Percentiles rank a stretch among this genome's conserved stretches.
phyloP scores from a whole-genome alignment of 768 basidiomycete species.

The Lentinula detonsa region DNA sequence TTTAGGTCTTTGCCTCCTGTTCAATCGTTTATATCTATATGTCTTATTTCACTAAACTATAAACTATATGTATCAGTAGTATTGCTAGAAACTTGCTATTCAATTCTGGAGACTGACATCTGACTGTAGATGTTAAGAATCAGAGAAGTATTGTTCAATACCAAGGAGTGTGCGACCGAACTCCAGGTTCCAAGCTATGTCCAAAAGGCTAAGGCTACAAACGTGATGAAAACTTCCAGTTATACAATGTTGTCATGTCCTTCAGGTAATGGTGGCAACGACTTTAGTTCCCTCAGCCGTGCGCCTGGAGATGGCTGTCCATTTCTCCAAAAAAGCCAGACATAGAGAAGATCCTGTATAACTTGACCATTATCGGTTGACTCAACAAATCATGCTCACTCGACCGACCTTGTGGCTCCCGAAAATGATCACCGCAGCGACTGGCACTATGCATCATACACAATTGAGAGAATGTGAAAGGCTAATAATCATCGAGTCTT shows the following conservation, averaged over 20 bases:
- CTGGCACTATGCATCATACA: neutral
- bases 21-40: neutral
- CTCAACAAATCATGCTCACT: neutral
- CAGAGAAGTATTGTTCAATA: too few relatives aligned
- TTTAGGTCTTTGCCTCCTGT: neutral
- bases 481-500: neutral
- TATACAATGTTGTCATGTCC: neutral
- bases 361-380: neutral
- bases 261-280: neutral
- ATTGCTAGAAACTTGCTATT: neutral
- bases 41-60: neutral
- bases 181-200: too few relatives aligned
- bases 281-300: neutral
- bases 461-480: too few relatives aligned
- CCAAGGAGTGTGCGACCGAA: too few relatives aligned
- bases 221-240: too few relatives aligned
- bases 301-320: neutral
- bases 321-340: conserved; percentile 3
- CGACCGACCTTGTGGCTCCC: conserved; percentile 2
- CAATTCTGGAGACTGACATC: too few relatives aligned
- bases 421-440: neutral
- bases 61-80: neutral
- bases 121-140: too few relatives aligned
- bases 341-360: neutral
- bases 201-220: too few relatives aligned